Evolutionary conservation across 345 rosid genomes (phyloP), one percentile per base, ranked within the genome.

Genomic region (Citrus inodora): DNA sequence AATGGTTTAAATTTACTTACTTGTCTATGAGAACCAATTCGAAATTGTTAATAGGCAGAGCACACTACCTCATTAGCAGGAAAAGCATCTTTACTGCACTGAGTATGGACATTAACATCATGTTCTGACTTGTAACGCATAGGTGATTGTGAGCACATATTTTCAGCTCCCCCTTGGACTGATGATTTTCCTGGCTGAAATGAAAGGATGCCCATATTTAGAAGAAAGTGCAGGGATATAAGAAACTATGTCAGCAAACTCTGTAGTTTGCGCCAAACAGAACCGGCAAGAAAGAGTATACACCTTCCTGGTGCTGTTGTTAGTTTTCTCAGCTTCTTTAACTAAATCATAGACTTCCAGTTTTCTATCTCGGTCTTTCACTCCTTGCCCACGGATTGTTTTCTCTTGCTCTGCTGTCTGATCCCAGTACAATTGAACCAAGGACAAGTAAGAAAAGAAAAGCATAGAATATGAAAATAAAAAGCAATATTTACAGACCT

Each of bases 401-500:
- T 80, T 76, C 79, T 92, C 98, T 72, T 83, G 83, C 81, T 95
- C 92, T 17, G 90, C 95, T 73, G 89, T 85, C 98, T 95, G 93
- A 80, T 78, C 61, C 56, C 27, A 83, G 65, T 76, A 70, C 71
- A 75, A 61, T 71, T 61, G 58, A 86, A 81, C 63, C 63, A 76
- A 70, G 37, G 64, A 77, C 67, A 63, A 69, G 40, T 33, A 74
- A 40, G 4, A 69, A 13, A 64, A 10, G 53, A 67, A 60, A 78
- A 40, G 48, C 13, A 67, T 53, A 82, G 73, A 73, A 70, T 32
- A 38, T 24, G 64, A 74, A 76, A 79, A 27, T 25, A 33, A 75
- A 48, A 73, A n/a, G 40, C 60, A 55, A 80, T n/a, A 82, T 55
- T 53, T 66, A 73, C 61, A 78, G 78, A 95, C 98, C 98, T 87